These are phyloP conservation scores for Naegleria lovaniensis DNA, from an alignment of 208 protist species.

Conservation along the genomic window DNA sequence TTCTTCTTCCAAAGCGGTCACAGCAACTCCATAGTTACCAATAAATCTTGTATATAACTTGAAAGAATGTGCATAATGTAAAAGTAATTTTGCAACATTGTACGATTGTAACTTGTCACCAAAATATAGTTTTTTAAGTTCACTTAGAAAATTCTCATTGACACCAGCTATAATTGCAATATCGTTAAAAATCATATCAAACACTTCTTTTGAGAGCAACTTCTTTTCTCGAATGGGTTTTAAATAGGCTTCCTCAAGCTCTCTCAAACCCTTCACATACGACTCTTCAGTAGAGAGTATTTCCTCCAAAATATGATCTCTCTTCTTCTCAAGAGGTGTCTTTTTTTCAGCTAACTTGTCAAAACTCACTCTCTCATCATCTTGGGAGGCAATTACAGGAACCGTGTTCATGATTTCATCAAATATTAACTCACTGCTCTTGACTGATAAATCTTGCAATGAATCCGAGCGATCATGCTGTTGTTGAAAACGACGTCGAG, in stretches of 20 bases:
- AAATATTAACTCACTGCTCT: not conserved
- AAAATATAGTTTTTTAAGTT: not conserved
- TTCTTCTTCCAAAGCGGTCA: not conserved
- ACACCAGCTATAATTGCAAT: not conserved
- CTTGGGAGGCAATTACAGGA: not conserved
- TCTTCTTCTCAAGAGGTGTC: not conserved
- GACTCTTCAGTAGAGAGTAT: not conserved
- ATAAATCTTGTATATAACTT: conserved; percentile 1
- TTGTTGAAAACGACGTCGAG: too few species aligned
- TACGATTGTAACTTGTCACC: not conserved
- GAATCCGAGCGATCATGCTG: too few species aligned
- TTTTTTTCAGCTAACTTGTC: not conserved
- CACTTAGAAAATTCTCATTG: not conserved
- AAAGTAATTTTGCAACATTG: not conserved
- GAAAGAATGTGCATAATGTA: not conserved
- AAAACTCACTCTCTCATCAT: not conserved
- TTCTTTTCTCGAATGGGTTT: not conserved
- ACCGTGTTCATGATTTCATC: not conserved
- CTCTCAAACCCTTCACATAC: not conserved
- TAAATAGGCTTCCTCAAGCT: not conserved
- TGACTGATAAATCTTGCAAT: not conserved
- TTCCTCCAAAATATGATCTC: not conserved
- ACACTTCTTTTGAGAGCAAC: not conserved
- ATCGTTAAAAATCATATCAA: not conserved
- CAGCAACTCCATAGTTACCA: not conserved